Evolutionary conservation across 768 basidiomycete species (phyloP), one percentile per base, ranked within the genome.

Genomic region (Russula ochroleuca): DNA sequence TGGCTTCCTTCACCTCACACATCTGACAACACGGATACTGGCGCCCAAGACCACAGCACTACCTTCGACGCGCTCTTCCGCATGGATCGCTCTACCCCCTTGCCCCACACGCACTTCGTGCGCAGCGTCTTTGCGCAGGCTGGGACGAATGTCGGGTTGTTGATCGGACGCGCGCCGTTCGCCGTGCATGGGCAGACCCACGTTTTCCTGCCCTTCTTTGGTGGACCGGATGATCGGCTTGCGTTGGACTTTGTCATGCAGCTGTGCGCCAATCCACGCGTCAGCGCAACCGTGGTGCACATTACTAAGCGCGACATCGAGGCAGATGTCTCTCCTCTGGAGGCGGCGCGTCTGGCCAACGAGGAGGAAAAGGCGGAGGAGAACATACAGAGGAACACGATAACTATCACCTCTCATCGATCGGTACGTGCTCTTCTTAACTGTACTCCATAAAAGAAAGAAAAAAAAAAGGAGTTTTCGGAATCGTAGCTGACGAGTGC

Each of bases 211-310:
- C 90, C 93, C 0, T 98, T 98, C 82, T 90, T 93, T 72, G 96
- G 96, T 25, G 96, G 96, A 0, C 89, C 93, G 0, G 96, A 98
- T 73, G 95, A 97, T 72, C 81, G 96, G 3, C 79, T 94, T 19
- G 92, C 93, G 0, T 76, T 98, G 40, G 85, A 89, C 35, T 85
- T 98, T 68, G 88, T 91, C 25, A 82, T 88, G 15, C 94, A 95
- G 74, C 76, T 97, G 33, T 95, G 91, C 72, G 77, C 81, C 62
- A 88, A 87, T 67, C 77, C 82, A 14, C 78, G 76, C 60, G 80
- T 90, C 14, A 82, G 77, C 10, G 96, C 92, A 13, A 93, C 90
- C 0, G 84, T 95, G 3, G 73, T 94, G 57, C 79, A 85, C 68
- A 75, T 96, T 62, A 73, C 72, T 40, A 88, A 84, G 74, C 72